A percentile compares a stretch with the other conserved stretches of the same genome.
Evolutionary conservation across 305 asterid genomes (phyloP).

Genomic region (Vinca major): DNA sequence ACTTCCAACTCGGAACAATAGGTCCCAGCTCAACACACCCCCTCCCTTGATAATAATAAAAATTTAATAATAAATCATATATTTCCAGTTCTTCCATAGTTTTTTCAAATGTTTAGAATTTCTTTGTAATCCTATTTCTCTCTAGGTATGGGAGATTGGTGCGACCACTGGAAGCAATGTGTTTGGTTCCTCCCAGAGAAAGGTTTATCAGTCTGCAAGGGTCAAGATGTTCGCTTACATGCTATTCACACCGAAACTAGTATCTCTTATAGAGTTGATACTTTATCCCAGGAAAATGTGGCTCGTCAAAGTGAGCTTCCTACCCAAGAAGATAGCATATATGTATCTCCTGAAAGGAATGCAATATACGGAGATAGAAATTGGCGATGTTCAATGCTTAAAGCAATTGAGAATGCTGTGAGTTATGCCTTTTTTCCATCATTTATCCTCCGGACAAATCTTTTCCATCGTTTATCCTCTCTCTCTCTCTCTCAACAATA

Average conservation of each 20-base stretch:
- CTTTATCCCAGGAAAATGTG: conserved; percentile 26
- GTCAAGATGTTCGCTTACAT: conserved; percentile 43
- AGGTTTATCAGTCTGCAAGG: conserved; percentile 46
- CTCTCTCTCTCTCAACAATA: neutral
- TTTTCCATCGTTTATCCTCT: neutral
- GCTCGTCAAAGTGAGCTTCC: conserved; percentile 20
- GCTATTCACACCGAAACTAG: conserved; percentile 61
- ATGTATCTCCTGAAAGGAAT: conserved; percentile 56
- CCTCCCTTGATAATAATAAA: too few relatives aligned
- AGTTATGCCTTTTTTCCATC: conserved; percentile 14
- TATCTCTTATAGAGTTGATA: conserved; percentile 47
- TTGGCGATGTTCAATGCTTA: conserved; percentile 67
- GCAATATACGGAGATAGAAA: conserved; percentile 55
- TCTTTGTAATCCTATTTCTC: conserved; percentile 7
- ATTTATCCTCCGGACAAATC: neutral
- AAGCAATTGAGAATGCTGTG: conserved; percentile 57
- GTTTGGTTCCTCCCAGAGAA: conserved; percentile 65
- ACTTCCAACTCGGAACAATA: too few relatives aligned
- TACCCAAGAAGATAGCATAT: conserved; percentile 35
- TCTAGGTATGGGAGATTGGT: conserved; percentile 59
- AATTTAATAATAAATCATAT: too few relatives aligned
- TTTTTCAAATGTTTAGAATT: too few relatives aligned
- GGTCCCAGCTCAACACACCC: too few relatives aligned
- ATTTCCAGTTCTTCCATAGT: too few relatives aligned
- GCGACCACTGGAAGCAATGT: conserved; percentile 97